phyloP scores from a whole-genome alignment of 257 asterid genomes.

The Ocimum tenuiflorum region DNA sequence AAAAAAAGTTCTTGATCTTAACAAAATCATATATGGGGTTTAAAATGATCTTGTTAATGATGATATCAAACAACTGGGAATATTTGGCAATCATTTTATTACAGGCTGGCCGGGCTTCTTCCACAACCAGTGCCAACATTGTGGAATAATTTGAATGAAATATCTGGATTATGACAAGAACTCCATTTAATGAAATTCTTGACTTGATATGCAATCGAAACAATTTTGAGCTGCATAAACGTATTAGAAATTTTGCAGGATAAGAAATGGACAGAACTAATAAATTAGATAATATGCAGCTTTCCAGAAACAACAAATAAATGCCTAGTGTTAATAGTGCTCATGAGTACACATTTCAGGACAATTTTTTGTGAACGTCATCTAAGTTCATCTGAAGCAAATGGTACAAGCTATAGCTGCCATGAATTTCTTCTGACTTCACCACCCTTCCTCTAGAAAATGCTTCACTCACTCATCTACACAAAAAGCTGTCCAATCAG shows the following conservation, averaged over 20 bases:
- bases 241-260: too few relatives aligned
- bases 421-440: slow-evolving; percentile 1
- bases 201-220: too few relatives aligned
- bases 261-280: too few relatives aligned
- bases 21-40: too few relatives aligned
- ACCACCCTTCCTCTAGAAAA: background rate
- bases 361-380: too few relatives aligned
- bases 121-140: slow-evolving; percentile 17
- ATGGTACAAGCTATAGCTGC: background rate
- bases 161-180: slow-evolving; percentile 58
- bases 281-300: too few relatives aligned
- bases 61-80: background rate
- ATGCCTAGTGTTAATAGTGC: too few relatives aligned
- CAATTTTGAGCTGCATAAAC: too few relatives aligned
- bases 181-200: slow-evolving; percentile 64
- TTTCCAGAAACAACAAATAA: too few relatives aligned
- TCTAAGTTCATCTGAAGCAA: background rate
- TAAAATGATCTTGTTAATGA: too few relatives aligned
- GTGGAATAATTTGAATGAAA: slow-evolving; percentile 38
- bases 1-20: too few relatives aligned
- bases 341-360: too few relatives aligned
- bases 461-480: background rate
- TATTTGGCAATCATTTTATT: background rate
- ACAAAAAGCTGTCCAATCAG: background rate
- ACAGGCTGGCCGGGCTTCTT: slow-evolving; percentile 54